Percentiles rank a stretch among this genome's conserved stretches.
phyloP scores from a whole-genome alignment of 176 grass and related monocot species.

The Saccharum spontaneum region DNA sequence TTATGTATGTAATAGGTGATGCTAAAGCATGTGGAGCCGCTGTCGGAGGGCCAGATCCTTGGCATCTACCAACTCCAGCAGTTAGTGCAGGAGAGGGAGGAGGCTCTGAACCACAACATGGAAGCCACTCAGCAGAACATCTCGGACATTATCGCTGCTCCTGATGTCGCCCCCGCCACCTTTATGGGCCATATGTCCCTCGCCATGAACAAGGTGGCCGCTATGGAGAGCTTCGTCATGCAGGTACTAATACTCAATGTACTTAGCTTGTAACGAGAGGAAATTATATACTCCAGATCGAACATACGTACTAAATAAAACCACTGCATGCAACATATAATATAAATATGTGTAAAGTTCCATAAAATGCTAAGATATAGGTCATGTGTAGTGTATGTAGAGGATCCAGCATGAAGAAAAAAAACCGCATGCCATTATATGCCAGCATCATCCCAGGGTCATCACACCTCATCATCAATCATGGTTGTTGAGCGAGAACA shows the following conservation, averaged over 20 bases:
- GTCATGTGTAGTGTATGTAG: too few species aligned
- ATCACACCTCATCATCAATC: neutral
- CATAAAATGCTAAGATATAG: too few species aligned
- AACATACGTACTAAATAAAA: too few species aligned
- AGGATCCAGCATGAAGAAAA: too few species aligned
- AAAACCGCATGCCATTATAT: too few species aligned
- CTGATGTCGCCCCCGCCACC: conserved; percentile 33
- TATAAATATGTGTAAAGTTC: too few species aligned
- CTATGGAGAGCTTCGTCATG: conserved; percentile 57
- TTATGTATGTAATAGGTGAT: conserved; percentile 10
- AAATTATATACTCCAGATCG: neutral
- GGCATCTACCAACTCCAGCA: conserved; percentile 68
- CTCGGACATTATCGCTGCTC: conserved; percentile 52
- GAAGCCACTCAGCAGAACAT: conserved; percentile 42
- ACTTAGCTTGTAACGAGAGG: too few species aligned
- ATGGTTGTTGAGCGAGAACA: conserved; percentile 18
- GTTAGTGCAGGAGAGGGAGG: conserved; percentile 56
- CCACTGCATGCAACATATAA: too few species aligned
- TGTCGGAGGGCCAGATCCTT: conserved; percentile 64
- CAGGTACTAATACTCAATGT: conserved; percentile 37
- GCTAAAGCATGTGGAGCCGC: conserved; percentile 48
- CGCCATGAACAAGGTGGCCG: conserved; percentile 56
- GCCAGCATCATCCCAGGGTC: neutral
- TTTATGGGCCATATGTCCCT: conserved; percentile 58
- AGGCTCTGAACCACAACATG: conserved; percentile 47